Conservation (phyloP, 768 basidiomycete genomes). For the Steccherinum ochraceum region DNA sequence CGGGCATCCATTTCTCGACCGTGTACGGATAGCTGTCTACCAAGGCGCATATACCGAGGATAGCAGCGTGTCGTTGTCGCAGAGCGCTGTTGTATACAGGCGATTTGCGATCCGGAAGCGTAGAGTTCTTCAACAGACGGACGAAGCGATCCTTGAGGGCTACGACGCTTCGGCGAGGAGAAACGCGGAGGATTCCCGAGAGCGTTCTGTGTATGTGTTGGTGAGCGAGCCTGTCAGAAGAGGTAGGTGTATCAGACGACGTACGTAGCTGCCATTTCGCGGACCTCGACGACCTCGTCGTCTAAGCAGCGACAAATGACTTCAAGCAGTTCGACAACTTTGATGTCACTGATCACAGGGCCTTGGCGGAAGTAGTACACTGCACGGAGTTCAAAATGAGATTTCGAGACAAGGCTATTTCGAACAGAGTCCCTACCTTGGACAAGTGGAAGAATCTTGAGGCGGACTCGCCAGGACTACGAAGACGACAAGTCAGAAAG, state of each 20-base stretch:
- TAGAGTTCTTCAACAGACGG: constrained; percentile 60
- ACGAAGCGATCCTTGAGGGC: constrained; percentile 79
- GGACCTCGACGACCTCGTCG: constrained; percentile 85
- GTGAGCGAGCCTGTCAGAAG: background rate
- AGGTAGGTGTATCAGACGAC: constrained; percentile 16
- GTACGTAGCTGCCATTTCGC: constrained; percentile 84
- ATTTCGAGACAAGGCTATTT: background rate
- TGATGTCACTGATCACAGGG: constrained; percentile 69
- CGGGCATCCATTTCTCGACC: constrained; percentile 91
- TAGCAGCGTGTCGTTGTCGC: constrained; percentile 81
- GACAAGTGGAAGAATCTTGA: constrained; percentile 81
- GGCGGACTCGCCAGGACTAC: constrained; percentile 82
- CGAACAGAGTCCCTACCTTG: constrained; percentile 49
- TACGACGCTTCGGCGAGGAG: constrained; percentile 70
- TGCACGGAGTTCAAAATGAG: constrained; percentile 18
- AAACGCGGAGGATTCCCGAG: constrained; percentile 77
- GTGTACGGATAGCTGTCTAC: constrained; percentile 95
- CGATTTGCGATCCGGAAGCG: constrained; percentile 59
- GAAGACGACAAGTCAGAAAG: background rate
- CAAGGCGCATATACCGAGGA: constrained; percentile 90
- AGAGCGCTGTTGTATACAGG: constrained; percentile 64
- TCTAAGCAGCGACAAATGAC: constrained; percentile 76
- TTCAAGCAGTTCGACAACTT: constrained; percentile 76
- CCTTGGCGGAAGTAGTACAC: constrained; percentile 88
- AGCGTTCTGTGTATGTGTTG: constrained; percentile 44